These are phyloP conservation scores for Helichrysum umbraculigerum DNA, from an alignment of 129 eudicot genomes.

Conservation along the genomic window DNA sequence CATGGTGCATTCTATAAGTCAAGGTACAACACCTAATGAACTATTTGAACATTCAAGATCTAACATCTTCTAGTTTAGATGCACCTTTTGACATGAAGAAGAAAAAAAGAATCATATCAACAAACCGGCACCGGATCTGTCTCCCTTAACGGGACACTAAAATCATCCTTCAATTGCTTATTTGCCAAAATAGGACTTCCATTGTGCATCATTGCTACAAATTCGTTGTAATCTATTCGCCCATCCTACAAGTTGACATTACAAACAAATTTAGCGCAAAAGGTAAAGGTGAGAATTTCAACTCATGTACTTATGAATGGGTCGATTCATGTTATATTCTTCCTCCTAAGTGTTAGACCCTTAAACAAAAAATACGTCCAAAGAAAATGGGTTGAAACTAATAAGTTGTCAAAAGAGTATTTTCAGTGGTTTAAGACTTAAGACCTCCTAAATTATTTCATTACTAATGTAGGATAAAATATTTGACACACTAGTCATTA, in stretches of 20 bases:
- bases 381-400: background rate
- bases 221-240: constrained; percentile 67
- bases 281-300: background rate
- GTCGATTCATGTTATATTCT: background rate
- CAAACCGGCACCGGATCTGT: constrained; percentile 32
- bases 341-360: background rate
- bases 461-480: background rate
- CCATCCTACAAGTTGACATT: constrained; percentile 59
- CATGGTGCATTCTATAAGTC: background rate
- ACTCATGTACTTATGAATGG: background rate
- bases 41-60: constrained; percentile 9
- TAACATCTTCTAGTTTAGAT: constrained; percentile 3
- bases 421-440: background rate
- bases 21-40: background rate
- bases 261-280: constrained; percentile 10
- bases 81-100: constrained; percentile 9
- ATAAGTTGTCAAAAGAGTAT: background rate
- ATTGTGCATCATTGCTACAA: constrained; percentile 77
- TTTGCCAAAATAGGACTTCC: constrained; percentile 44
- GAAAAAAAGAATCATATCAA: constrained; percentile 24
- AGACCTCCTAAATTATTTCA: background rate
- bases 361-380: background rate
- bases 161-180: constrained; percentile 41
- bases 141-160: constrained; percentile 22
- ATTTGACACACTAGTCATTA: background rate